Evolutionary conservation across 192 early-diverging fungal species (phyloP), one percentile per base, ranked within the genome.

Genomic region (Gonapodya prolifera): DNA sequence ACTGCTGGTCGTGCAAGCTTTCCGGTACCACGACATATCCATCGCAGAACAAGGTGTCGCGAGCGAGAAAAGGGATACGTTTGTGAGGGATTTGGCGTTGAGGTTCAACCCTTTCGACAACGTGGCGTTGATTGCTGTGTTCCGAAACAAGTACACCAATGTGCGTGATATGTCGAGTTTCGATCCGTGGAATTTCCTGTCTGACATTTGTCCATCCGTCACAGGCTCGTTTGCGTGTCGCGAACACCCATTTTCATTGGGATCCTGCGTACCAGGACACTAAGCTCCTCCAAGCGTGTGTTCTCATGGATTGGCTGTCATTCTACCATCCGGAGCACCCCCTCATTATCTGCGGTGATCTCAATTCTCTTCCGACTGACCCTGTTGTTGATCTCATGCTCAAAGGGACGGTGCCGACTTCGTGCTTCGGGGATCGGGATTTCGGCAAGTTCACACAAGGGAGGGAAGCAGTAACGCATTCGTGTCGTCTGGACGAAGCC

Each of bases 221-320:
- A 2, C 35, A 76, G 1, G 69, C 80, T 13, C 77, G 83, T 0
- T 76, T 86, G 36, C 74, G 83, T 16, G 80, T 86, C 35, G 85
- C 84, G 2, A 86, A 87, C 70, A 86, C 85, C 0, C 85, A 86
- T 77, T 77, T 86, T 75, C 84, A 86, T 76, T 85, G 84, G 85
- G 83, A 86, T 70, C 85, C 85, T 0, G 71, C 33, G 23, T 76
- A 74, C 69, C 81, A 79, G 77, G 79, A 85, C 35, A 83, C 83
- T 2, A 86, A 86, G 80, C 75, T 86, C 1, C 75, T 86, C 29
- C 85, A 86, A 76, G 83, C 85, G 2, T 78, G 79, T 1, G 75
- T 84, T 29, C 75, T 86, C 33, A 84, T 86, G 83, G 83, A 84
- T 75, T 85, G 81, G 81, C 75, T 85, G 28, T 45, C 79, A 82